phyloP scores from a whole-genome alignment of 768 basidiomycete species.

The Harrya chromipes region DNA sequence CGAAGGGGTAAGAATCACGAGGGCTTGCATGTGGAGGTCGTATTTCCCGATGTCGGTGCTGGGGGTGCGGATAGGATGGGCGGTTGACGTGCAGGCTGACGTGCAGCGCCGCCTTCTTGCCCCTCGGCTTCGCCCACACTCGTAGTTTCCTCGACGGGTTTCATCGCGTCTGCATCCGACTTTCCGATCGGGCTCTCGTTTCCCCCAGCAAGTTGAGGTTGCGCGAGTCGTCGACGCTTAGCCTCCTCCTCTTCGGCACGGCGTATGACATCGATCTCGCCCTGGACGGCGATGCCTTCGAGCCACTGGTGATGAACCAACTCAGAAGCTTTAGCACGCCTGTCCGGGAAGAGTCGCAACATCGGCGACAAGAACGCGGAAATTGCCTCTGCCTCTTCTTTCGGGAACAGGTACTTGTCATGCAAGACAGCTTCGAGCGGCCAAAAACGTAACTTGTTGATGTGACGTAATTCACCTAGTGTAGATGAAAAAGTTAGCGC shows the following conservation, averaged over 20 bases:
- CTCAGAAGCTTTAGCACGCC: conserved; percentile 85
- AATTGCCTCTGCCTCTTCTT: conserved; percentile 76
- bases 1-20: background rate
- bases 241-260: conserved; percentile 57
- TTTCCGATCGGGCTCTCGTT: conserved; percentile 10
- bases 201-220: conserved; percentile 10
- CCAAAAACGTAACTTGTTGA: conserved; percentile 92
- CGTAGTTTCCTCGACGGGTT: conserved; percentile 61
- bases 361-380: conserved; percentile 83
- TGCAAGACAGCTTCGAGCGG: conserved; percentile 76
- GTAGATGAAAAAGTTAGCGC: background rate
- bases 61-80: conserved; percentile 36
- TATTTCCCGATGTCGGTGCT: conserved; percentile 5
- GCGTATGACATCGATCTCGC: conserved; percentile 81
- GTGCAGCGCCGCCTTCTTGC: background rate
- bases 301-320: conserved; percentile 87
- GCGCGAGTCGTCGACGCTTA: conserved; percentile 15
- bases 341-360: conserved; percentile 86
- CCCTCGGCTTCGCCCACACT: conserved; percentile 11
- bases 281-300: conserved; percentile 79
- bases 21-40: conserved; percentile 13
- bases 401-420: conserved; percentile 95
- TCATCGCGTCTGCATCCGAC: conserved; percentile 59
- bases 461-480: conserved; percentile 83
- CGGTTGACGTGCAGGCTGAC: conserved; percentile 21